Evolutionary conservation across 2,329 filamentous ascomycete species (phyloP).

Genomic region (Pseudomassariella vexata): DNA sequence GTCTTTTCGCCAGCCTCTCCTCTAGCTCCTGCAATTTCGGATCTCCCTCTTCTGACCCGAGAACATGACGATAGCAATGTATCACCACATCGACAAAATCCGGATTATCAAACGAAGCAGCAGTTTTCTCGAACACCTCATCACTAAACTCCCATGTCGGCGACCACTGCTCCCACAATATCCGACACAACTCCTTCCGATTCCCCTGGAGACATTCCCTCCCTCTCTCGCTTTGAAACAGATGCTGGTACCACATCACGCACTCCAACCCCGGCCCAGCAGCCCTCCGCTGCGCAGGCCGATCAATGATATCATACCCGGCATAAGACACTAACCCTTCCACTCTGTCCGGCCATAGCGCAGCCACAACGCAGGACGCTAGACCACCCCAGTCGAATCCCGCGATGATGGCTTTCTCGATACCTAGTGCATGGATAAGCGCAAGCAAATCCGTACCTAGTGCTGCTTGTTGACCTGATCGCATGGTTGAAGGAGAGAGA

Average conservation of each 20-base stretch:
- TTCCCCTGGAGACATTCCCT: conserved; percentile 11
- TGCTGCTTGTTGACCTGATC: conserved; percentile 20
- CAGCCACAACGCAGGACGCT: conserved; percentile 16
- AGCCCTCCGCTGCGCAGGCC: conserved; percentile 8
- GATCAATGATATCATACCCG: conserved; percentile 6
- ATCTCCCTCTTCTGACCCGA: neutral
- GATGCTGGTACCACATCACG: conserved; percentile 19
- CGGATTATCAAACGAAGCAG: conserved; percentile 6
- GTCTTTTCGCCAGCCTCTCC: neutral
- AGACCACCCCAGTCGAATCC: conserved; percentile 23
- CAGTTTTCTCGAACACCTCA: conserved; percentile 13
- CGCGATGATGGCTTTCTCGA: conserved; percentile 18
- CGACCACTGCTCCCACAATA: conserved; percentile 18
- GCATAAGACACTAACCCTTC: conserved; percentile 19
- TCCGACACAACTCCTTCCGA: conserved; percentile 12
- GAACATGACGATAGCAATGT: conserved; percentile 1
- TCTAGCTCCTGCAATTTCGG: conserved; percentile 3
- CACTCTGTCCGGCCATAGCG: conserved; percentile 20
- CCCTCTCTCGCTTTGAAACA: conserved; percentile 17
- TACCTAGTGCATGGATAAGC: conserved; percentile 17
- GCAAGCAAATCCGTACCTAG: conserved; percentile 19
- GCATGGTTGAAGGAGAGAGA: conserved; percentile 11
- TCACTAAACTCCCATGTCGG: conserved; percentile 15
- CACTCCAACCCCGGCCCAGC: conserved; percentile 12
- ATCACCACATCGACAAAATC: conserved; percentile 5